A percentile compares a stretch with the other conserved stretches of the same genome.
These are phyloP conservation scores for Pseudoscleropodium purum DNA, from an alignment of 225 moss, liverwort and hornwort species.

Conservation along the genomic window DNA sequence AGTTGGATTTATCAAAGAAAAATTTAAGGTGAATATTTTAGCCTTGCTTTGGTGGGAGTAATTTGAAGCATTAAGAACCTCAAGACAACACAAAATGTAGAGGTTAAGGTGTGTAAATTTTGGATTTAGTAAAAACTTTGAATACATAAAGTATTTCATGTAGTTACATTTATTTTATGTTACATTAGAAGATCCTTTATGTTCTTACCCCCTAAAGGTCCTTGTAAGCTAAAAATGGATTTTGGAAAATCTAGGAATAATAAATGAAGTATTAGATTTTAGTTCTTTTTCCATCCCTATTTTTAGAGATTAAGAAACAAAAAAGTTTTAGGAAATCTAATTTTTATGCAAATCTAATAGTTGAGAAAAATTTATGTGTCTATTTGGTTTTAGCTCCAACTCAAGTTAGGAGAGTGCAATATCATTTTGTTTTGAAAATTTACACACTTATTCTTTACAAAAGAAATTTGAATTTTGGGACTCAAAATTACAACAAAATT, in stretches of 20 bases:
- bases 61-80: neutral
- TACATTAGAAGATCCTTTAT: neutral
- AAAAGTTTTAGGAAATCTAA: fast-evolving
- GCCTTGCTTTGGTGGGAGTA: too few relatives aligned
- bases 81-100: too few relatives aligned
- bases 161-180: neutral
- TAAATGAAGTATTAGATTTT: neutral
- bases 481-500: neutral
- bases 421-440: neutral
- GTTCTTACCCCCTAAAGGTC: neutral
- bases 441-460: neutral
- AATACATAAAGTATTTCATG: neutral
- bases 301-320: too few relatives aligned
- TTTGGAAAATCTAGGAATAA: neutral
- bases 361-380: neutral
- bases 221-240: neutral
- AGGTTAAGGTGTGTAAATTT: neutral
- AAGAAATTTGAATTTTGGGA: neutral
- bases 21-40: too few relatives aligned
- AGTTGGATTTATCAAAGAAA: too few relatives aligned
- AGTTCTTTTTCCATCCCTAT: fast-evolving
- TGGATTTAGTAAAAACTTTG: neutral
- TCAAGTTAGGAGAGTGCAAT: fast-evolving
- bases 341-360: neutral
- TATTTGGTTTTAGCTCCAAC: neutral